Percentiles rank a stretch among this genome's conserved stretches.
These are phyloP conservation scores for apple (Malus domestica) DNA, from an alignment of 306 rosid genomes.

Conservation along the genomic window DNA sequence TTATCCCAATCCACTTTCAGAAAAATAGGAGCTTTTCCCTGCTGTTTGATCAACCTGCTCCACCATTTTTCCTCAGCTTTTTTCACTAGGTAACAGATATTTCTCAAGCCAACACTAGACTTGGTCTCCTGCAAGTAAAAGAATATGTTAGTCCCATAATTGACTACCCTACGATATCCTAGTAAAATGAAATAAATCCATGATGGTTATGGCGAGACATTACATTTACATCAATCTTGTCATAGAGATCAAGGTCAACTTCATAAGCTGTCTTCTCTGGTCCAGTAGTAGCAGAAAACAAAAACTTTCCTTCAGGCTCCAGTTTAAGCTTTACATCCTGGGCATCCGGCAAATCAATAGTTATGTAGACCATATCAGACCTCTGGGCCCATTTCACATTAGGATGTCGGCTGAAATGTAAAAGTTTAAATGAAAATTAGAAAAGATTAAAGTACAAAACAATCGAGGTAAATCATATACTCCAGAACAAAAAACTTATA, in stretches of 20 bases:
- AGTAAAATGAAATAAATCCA: background rate
- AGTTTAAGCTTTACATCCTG: slow-evolving; percentile 56
- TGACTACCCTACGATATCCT: background rate
- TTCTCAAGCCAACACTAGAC: slow-evolving; percentile 46
- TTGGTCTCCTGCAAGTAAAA: slow-evolving; percentile 45
- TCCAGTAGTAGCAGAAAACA: slow-evolving; percentile 51
- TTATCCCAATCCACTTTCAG: slow-evolving; percentile 77
- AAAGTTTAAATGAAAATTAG: background rate
- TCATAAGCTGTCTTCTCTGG: slow-evolving; percentile 47
- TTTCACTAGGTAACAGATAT: slow-evolving; percentile 40
- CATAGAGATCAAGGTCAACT: slow-evolving; percentile 49
- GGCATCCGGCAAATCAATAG: slow-evolving; percentile 62
- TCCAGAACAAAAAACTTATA: background rate
- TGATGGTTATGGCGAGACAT: background rate
- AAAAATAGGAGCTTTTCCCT: slow-evolving; percentile 52
- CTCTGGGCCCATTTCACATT: slow-evolving; percentile 74
- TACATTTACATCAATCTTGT: slow-evolving; percentile 51
- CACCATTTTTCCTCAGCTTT: slow-evolving; percentile 66
- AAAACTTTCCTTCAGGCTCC: slow-evolving; percentile 66
- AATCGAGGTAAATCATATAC: background rate
- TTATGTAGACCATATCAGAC: slow-evolving; percentile 42
- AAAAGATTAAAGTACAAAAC: background rate
- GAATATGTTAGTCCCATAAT: background rate
- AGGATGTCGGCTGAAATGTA: slow-evolving; percentile 57
- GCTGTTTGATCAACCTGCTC: slow-evolving; percentile 55